Conservation (phyloP, 805 yeast species). For the Yarrowia bubula region DNA sequence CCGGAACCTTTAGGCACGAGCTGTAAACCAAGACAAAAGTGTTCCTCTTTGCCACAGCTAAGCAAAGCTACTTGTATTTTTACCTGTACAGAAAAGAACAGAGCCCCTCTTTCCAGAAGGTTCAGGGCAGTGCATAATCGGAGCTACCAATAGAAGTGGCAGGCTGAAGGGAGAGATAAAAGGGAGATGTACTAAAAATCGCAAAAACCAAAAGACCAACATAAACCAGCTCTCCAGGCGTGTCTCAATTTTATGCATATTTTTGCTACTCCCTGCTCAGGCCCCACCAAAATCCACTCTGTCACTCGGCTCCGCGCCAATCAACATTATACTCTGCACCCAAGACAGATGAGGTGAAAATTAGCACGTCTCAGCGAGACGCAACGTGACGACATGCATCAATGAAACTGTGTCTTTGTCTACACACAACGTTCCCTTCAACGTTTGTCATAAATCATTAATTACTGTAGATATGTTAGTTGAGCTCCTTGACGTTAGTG, state of each 20-base stretch:
- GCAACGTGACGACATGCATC: neutral
- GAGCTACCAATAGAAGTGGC: neutral
- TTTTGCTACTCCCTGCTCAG: too few species aligned
- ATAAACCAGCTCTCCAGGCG: too few species aligned
- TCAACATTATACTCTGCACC: too few species aligned
- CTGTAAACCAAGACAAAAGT: neutral
- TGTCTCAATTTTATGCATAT: too few species aligned
- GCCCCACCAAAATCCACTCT: too few species aligned
- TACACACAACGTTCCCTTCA: neutral
- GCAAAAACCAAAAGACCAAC: too few species aligned
- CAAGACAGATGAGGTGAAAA: neutral
- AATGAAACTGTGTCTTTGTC: neutral
- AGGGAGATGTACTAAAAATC: neutral
- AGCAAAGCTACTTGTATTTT: neutral
- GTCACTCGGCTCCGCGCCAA: too few species aligned
- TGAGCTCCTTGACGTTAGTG: neutral
- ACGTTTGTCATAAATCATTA: neutral
- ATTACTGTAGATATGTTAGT: neutral
- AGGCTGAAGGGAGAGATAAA: neutral
- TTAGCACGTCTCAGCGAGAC: neutral
- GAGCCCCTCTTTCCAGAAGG: neutral
- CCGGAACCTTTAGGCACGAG: neutral
- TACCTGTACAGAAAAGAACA: neutral
- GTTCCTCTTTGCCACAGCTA: neutral
- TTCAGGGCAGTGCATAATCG: constrained; percentile 24